Evolutionary conservation across 2,329 filamentous ascomycete genomes (phyloP), one percentile per base, ranked within the genome.

Genomic region (Rutstroemia sp.): DNA sequence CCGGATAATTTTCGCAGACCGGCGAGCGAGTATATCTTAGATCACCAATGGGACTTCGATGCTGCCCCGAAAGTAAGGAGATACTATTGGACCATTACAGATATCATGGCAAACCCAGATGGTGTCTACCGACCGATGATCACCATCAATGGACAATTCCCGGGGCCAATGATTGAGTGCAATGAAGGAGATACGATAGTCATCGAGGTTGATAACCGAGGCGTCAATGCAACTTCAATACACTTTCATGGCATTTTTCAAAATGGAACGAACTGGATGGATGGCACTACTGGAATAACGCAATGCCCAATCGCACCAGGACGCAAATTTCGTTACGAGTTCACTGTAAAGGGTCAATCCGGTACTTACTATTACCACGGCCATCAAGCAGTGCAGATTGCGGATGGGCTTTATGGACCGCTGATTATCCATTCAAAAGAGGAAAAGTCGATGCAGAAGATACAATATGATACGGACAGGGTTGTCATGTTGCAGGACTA

Each of bases 171-270:
- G 46, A 81, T 94, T 47, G 81, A 88, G 61, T 82, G 83, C 60
- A 89, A 88, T 61, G 83, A 88, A 61, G 87, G 86, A 19, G 89
- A 94, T 63, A 82, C 78, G 1, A 70, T 94, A 8, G 69, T 89
- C 3, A 81, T 91, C 45, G 81, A 88, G 34, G 76, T 90, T 51
- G 73, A 81, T 62, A 92, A 92, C 63, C 76, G 79, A 21, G 80
- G 87, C 0, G 73, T 75, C 12, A 87, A 90, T 61, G 79, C 67
- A 12, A 69, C 87, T 0, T 79, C 82, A 7, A 75, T 92, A 5
- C 88, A 92, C 67, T 92, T 88, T 69, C 88, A 92, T 63, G 88
- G 88, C 16, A 77, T 92, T 60, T 89, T 83, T 66, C 87, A 90
- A 67, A 88, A 88, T 62, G 86, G 86, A 10, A 88, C 86, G 0